These are phyloP conservation scores for Podila verticillata DNA, from an alignment of 192 early-diverging fungal species.

Conservation along the genomic window DNA sequence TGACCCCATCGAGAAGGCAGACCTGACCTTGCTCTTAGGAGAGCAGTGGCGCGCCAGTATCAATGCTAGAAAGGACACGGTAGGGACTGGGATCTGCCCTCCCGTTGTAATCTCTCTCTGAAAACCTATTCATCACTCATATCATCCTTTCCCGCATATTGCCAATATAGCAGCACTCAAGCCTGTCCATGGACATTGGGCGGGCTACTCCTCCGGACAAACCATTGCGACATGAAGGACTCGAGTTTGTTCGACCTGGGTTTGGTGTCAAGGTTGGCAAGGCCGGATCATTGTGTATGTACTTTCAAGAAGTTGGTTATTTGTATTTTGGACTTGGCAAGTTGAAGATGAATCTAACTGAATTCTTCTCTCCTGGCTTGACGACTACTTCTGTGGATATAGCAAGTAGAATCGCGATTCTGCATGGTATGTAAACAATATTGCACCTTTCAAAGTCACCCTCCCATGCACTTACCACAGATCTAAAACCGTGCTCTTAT, in stretches of 20 bases:
- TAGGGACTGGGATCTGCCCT: neutral
- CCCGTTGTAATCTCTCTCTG: neutral
- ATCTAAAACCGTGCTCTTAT: neutral
- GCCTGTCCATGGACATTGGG: constrained; percentile 38
- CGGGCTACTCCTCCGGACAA: constrained; percentile 57
- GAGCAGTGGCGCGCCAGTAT: constrained; percentile 41
- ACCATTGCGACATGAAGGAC: constrained; percentile 55
- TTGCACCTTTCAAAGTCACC: neutral
- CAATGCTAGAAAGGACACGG: neutral
- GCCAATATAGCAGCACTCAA: constrained; percentile 21
- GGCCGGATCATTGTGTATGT: constrained; percentile 53
- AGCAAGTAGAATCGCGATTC: constrained; percentile 64
- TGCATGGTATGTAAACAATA: constrained; percentile 53
- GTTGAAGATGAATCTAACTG: no score
- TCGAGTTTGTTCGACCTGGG: constrained; percentile 55
- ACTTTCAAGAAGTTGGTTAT: no score
- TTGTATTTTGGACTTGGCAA: neutral
- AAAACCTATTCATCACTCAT: neutral
- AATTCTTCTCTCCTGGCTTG: neutral
- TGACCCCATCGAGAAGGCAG: constrained; percentile 63
- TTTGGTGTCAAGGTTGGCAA: constrained; percentile 59
- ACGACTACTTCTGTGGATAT: neutral
- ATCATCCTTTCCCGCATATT: neutral
- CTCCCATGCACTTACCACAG: neutral
- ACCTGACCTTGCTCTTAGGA: constrained; percentile 36